Base-by-base conservation (phyloP, 2,329 filamentous ascomycete genomes). In the Alternaria panax region DNA sequence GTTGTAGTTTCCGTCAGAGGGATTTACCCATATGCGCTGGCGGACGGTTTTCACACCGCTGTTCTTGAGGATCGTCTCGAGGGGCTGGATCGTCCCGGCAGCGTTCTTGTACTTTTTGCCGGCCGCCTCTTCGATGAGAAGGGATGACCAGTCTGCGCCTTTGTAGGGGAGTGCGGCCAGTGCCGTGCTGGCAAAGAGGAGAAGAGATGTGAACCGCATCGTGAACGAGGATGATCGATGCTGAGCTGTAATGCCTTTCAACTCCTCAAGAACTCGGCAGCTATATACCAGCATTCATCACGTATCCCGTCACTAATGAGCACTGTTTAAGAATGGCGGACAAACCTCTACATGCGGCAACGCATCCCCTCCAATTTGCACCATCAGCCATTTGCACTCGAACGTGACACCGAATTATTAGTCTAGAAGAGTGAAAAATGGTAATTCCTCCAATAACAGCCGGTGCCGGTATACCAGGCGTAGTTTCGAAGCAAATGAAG, bases 101-200 rank as follows among this genome's bases (percentile, higher is more conserved):
- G 81, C 74, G 48, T 83, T 85, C 64, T 86, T 88, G 80, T 90
- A 92, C 0, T 78, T 79, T 62, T 86, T 83, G 1, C 88, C 89
- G 0, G 84, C 80, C 2, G 81, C 78, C 71, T 92, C 89, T 68
- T 90, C 86, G 7, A 91, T 76, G 0, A 84, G 73, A 1, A 89
- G 82, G 0, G 90, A 92, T 1, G 88, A 91, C 84, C 89, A 91
- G 77, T 92, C 89, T 4, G 86, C 87, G 8, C 90, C 89, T 63
- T 85, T 87, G 76, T 88, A 89, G 2, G 83, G 84, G 4, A 92
- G 80, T 25, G 85, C 81, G 2, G 82, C 82, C 3, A 75, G 61
- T 7, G 73, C 73, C 4, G 65, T 52, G 63, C 64, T 51, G 54
- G 67, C 63, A 57, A 67, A 65, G 50, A 73, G 55, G 7, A 59